phyloP scores from a whole-genome alignment of 176 grass and related monocot genomes.

The Rhynchospora breviuscula region DNA sequence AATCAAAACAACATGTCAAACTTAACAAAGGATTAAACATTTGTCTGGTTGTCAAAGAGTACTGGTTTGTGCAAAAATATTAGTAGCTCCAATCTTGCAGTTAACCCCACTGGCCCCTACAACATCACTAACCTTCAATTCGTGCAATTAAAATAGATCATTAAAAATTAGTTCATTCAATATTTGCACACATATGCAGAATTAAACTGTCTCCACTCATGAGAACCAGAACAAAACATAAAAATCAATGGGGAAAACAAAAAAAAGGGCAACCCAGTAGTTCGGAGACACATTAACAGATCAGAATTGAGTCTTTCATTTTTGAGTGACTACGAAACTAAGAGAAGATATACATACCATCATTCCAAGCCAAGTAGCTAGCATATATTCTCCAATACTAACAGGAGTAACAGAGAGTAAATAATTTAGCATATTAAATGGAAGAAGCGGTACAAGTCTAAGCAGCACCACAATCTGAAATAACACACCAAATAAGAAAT shows the following conservation, averaged over 20 bases:
- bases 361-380: constrained; percentile 99
- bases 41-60: not conserved
- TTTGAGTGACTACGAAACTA: not conserved
- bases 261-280: not conserved
- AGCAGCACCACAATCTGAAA: constrained; percentile 83
- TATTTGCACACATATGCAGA: not conserved
- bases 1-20: constrained; percentile 15
- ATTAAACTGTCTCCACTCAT: not conserved
- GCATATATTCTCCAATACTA: constrained; percentile 92
- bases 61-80: not conserved
- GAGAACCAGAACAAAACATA: not conserved
- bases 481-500: constrained; percentile 18
- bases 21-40: not conserved
- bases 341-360: constrained; percentile 58
- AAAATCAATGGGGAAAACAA: not conserved
- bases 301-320: not conserved
- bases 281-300: not conserved
- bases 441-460: constrained; percentile 93
- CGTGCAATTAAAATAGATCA: not conserved
- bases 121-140: not conserved
- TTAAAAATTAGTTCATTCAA: not conserved
- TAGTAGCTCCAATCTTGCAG: not conserved
- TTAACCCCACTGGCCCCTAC: not conserved
- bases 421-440: constrained; percentile 99
- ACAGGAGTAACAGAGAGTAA: constrained; percentile 97